phyloP scores from a whole-genome alignment of 2,329 filamentous ascomycete genomes.

The Myrmaecium sp. region DNA sequence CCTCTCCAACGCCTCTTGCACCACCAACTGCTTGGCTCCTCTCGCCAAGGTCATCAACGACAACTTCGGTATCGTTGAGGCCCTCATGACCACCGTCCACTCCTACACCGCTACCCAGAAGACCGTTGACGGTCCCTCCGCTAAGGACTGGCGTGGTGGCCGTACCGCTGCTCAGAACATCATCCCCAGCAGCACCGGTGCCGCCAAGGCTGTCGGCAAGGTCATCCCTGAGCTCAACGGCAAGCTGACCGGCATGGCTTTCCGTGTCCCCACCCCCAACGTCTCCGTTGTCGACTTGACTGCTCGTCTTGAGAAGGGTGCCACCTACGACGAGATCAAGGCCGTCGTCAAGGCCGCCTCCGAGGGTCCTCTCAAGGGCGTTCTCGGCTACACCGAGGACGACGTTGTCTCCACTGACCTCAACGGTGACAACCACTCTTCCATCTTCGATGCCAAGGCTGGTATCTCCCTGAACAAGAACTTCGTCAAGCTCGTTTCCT shows the following conservation, averaged over 20 bases:
- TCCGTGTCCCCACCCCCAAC: slow-evolving; percentile 97
- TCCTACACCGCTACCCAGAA: slow-evolving; percentile 99
- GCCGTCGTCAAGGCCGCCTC: slow-evolving; percentile 67
- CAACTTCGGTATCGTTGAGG: slow-evolving; percentile 94
- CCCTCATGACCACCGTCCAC: slow-evolving; percentile 99
- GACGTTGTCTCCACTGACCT: slow-evolving; percentile 88
- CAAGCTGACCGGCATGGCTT: slow-evolving; percentile 99
- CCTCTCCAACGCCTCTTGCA: slow-evolving; percentile 99
- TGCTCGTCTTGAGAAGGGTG: slow-evolving; percentile 79
- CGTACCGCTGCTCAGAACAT: slow-evolving; percentile 99
- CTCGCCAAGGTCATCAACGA: slow-evolving; percentile 99
- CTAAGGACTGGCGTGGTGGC: slow-evolving; percentile 99
- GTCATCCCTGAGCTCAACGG: slow-evolving; percentile 95
- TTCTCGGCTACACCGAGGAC: slow-evolving; percentile 92
- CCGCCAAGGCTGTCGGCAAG: slow-evolving; percentile 99
- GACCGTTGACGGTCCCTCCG: slow-evolving; percentile 93
- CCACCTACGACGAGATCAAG: slow-evolving; percentile 87
- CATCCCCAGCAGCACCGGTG: slow-evolving; percentile 97
- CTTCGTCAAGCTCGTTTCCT: slow-evolving; percentile 96
- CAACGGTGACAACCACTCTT: slow-evolving; percentile 82
- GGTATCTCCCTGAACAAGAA: slow-evolving; percentile 97
- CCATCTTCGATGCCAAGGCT: slow-evolving; percentile 98
- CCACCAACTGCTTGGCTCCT: slow-evolving; percentile 99
- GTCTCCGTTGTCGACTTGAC: slow-evolving; percentile 98
- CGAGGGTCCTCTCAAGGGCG: slow-evolving; percentile 70